A percentile compares a stretch with the other conserved stretches of the same genome.
These are phyloP conservation scores for Penicillium robsamsonii DNA, from an alignment of 495 filamentous ascomycete genomes.

Conservation along the genomic window DNA sequence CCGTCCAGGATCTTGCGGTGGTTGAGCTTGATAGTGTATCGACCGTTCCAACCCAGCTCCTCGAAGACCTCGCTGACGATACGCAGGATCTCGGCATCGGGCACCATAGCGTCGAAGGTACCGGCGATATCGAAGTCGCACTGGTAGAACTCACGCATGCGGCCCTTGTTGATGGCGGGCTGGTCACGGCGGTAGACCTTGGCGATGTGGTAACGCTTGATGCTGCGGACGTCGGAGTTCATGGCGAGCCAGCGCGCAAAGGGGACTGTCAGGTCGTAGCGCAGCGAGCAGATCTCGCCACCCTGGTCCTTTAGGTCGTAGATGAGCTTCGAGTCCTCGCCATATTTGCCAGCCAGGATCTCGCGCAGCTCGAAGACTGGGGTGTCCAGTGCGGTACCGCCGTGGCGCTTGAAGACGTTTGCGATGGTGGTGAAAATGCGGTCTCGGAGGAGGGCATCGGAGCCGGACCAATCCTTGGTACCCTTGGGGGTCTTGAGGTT, in stretches of 20 bases:
- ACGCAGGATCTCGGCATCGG: slow-evolving; percentile 87
- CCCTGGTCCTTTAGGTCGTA: slow-evolving; percentile 86
- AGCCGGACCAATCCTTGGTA: slow-evolving; percentile 44
- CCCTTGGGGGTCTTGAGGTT: slow-evolving; percentile 52
- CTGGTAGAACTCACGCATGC: slow-evolving; percentile 97
- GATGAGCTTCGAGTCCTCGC: slow-evolving; percentile 87
- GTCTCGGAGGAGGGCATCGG: slow-evolving; percentile 48
- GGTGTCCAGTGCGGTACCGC: slow-evolving; percentile 81
- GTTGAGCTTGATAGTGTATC: slow-evolving; percentile 88
- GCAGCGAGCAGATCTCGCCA: slow-evolving; percentile 77
- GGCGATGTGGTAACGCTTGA: slow-evolving; percentile 87
- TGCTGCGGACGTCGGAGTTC: slow-evolving; percentile 68
- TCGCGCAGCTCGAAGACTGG: slow-evolving; percentile 77
- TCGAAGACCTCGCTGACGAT: slow-evolving; percentile 87
- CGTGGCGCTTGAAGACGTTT: slow-evolving; percentile 85
- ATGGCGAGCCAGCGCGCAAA: slow-evolving; percentile 86
- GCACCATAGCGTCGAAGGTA: slow-evolving; percentile 86
- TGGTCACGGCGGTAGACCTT: slow-evolving; percentile 85
- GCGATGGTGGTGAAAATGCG: slow-evolving; percentile 81
- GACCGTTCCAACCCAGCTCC: slow-evolving; percentile 66
- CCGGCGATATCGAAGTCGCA: slow-evolving; percentile 98
- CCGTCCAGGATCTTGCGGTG: slow-evolving; percentile 94
- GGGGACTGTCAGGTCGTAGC: slow-evolving; percentile 91
- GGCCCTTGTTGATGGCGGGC: slow-evolving; percentile 80
- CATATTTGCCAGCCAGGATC: slow-evolving; percentile 85